Conservation (phyloP, 2,329 filamentous ascomycete species). For the Ophiocordyceps camponoti-leonardi region DNA sequence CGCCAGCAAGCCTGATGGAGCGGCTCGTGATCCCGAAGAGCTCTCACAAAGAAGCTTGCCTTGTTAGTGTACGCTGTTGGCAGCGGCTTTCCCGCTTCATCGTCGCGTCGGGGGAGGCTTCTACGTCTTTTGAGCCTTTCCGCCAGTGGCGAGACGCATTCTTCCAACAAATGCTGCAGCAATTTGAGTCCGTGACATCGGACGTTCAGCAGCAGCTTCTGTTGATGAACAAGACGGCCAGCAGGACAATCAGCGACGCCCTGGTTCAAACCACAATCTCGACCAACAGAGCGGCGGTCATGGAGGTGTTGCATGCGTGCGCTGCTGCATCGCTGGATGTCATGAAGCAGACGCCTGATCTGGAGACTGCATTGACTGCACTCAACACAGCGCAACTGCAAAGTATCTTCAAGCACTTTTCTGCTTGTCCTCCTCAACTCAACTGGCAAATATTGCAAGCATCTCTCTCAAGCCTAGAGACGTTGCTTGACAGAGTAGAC, state of each 20-base stretch:
- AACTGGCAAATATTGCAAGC: constrained; percentile 30
- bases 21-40: constrained; percentile 39
- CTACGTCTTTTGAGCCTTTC: constrained; percentile 29
- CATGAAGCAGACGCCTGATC: constrained; percentile 24
- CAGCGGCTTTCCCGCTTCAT: constrained; percentile 42
- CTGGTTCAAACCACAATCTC: constrained; percentile 31
- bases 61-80: constrained; percentile 48
- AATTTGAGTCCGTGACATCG: constrained; percentile 36
- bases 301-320: constrained; percentile 33
- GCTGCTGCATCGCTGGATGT: constrained; percentile 32
- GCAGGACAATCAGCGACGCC: constrained; percentile 22
- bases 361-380: constrained; percentile 29
- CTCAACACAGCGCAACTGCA: constrained; percentile 33
- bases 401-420: constrained; percentile 31
- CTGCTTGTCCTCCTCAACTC: constrained; percentile 21
- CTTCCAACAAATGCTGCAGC: constrained; percentile 37
- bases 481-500: constrained; percentile 27
- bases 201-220: constrained; percentile 39
- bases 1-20: constrained; percentile 35
- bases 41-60: constrained; percentile 49
- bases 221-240: constrained; percentile 28
- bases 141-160: constrained; percentile 35
- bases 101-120: constrained; percentile 26
- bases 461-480: constrained; percentile 27
- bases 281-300: constrained; percentile 32